A percentile compares a stretch with the other conserved stretches of the same genome.
These are phyloP conservation scores for Ulota crispa DNA, from an alignment of 225 moss, liverwort and hornwort species.

Conservation along the genomic window DNA sequence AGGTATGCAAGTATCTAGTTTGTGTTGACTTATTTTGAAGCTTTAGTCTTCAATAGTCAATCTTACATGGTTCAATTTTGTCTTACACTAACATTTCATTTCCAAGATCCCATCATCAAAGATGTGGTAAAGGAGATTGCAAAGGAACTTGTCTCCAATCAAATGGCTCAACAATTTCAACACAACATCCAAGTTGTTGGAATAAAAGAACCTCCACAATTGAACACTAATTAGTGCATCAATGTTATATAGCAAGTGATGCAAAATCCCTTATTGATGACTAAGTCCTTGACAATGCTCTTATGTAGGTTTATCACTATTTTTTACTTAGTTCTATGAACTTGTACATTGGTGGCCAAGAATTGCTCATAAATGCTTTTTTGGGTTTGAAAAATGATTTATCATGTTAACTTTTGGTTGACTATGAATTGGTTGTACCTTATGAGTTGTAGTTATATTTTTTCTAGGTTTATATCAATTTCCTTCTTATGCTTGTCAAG, in stretches of 20 bases:
- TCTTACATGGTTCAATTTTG: neutral
- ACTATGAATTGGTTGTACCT: too few species aligned
- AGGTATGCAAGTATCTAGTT: neutral
- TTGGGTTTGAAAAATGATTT: neutral
- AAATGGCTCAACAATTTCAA: slow-evolving; percentile 97
- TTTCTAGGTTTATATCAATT: too few species aligned
- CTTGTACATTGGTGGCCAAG: neutral
- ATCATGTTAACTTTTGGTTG: neutral
- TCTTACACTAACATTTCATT: slow-evolving; percentile 1
- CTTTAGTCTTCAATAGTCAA: neutral
- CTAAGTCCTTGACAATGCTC: slow-evolving; percentile 85
- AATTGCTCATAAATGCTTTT: neutral
- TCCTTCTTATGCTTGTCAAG: too few species aligned
- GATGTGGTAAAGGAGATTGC: slow-evolving; percentile 99
- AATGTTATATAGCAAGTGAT: slow-evolving; percentile 96
- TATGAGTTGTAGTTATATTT: too few species aligned
- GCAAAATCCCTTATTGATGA: slow-evolving; percentile 99
- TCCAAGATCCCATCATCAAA: slow-evolving; percentile 96
- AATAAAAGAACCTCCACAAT: slow-evolving; percentile 72
- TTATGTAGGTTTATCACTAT: slow-evolving; percentile 71
- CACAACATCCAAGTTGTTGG: slow-evolving; percentile 76
- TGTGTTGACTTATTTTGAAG: neutral
- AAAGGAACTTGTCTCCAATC: slow-evolving; percentile 90
- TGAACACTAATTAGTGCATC: slow-evolving; percentile 88
- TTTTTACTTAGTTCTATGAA: neutral